Evolutionary conservation across 2,329 filamentous ascomycete genomes (phyloP).

Genomic region (Talaromyces funiculosus): DNA sequence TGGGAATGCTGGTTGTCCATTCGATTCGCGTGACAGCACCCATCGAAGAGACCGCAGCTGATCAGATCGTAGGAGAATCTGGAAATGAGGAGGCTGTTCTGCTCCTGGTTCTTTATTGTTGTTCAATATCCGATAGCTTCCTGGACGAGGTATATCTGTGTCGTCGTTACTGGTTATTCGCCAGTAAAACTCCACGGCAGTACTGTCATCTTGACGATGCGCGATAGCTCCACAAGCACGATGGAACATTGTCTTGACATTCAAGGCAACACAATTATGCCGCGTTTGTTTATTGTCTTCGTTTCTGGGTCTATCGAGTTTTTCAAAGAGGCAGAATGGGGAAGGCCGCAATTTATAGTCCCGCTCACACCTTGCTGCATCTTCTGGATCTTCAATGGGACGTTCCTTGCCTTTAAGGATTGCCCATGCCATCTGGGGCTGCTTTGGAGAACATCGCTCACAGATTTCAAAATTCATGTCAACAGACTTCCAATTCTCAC

Average conservation of each 20-base stretch:
- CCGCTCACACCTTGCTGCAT: conserved; percentile 48
- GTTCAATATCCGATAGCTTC: conserved; percentile 38
- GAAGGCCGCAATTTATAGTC: conserved; percentile 45
- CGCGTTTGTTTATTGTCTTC: conserved; percentile 21
- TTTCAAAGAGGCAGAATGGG: conserved; percentile 37
- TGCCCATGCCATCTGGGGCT: conserved; percentile 31
- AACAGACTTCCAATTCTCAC: conserved; percentile 26
- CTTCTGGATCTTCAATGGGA: conserved; percentile 47
- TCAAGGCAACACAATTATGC: conserved; percentile 36
- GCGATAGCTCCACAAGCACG: conserved; percentile 28
- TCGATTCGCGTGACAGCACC: conserved; percentile 54
- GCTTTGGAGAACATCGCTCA: conserved; percentile 27
- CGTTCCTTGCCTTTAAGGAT: conserved; percentile 21
- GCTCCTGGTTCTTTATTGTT: conserved; percentile 36
- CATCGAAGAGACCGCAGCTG: conserved; percentile 54
- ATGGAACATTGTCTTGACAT: conserved; percentile 34
- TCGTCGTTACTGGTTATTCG: conserved; percentile 45
- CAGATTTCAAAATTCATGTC: conserved; percentile 17
- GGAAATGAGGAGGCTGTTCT: conserved; percentile 33
- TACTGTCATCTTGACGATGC: conserved; percentile 4
- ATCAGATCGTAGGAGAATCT: conserved; percentile 41
- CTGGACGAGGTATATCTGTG: conserved; percentile 27
- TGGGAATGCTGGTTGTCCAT: conserved; percentile 35
- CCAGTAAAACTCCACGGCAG: conserved; percentile 34
- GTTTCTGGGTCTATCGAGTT: conserved; percentile 18